Base-by-base conservation (phyloP, 257 asterid species). In the Solanum chmielewskii region DNA sequence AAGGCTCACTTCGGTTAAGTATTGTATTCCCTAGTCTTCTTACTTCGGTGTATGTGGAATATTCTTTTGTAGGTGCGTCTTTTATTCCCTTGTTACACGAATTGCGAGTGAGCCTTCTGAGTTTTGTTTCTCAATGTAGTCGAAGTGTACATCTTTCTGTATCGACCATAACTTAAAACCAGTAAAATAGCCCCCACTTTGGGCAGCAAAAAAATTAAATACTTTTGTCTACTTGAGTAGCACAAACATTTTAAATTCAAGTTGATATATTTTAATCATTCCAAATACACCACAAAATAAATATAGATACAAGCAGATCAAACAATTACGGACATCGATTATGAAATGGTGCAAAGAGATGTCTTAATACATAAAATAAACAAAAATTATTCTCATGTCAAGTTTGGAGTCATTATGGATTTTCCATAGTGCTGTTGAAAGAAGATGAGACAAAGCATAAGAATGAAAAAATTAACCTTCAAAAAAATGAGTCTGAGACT, bases 31-130 rank as follows among this genome's bases (percentile, higher is more conserved):
- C 75, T 97, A 91, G 59, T 90, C 93, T 13, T 90, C 91, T 10
- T 91, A 94, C 14, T 98, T 94, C 1, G 84, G 73, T 73, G 75
- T 91, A 35, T 94, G 96, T 42, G 98, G 96, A 47, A 20, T 81
- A 81, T 81, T 45, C 45, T 81, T 81, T 81, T 81, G 20, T 81
- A 81, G 85, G 44, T 81, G 85, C 29, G n/a, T 31, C 45, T 49
- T 69, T 49, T 49, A 6, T 29, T 45, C 18, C 66, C 39, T 6
- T 29, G 44, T 81, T 47, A 81, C 44, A 9, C 29, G 39, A 29
- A 8, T 49, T 29, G 69, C 45, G 66, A 31, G 41, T 27, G 69
- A 31, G 85, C 20, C 85, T 31, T 35, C 21, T 37, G 69, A 81
- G 69, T 47, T 81, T 49, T 29, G 68, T 47, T 47, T 80, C 66